Base-by-base conservation (phyloP, 768 basidiomycete species). In the Cystofilobasidium macerans region DNA sequence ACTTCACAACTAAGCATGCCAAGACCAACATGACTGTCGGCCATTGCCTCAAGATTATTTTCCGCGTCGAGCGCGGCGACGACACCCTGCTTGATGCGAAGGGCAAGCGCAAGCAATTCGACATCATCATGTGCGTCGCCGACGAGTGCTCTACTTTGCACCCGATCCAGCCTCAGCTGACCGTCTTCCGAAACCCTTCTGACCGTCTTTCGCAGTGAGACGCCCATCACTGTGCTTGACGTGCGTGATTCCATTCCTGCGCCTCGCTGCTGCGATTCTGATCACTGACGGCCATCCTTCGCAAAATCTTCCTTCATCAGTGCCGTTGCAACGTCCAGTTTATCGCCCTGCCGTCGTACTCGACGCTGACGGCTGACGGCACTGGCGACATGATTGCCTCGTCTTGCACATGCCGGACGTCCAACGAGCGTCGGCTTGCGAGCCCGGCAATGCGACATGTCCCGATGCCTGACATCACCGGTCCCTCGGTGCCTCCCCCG, bases 161-260 rank as follows among this genome's bases (percentile, higher is more conserved):
- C 30, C 20, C 43, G 22, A 3, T 42, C 45, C 5, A 28, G 3
- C 24, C 28, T 62, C 11, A 45, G 30, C 26, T 26, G 58, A 22
- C 28, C 18, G 16, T 6, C n/a, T 30, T 60, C 16, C 20, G 43
- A 5, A 20, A 11, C 14, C 36, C 24, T 8, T 9, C 33, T 26
- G 14, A n/a, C 13, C 45, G 3, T 5, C 22, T 1, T 18, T 13
- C 26, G 38, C 24, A 60, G 58, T 68, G 78, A 90, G 73, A 85
- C 84, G 0, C 90, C 91, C 0, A 81, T 95, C 42, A 85, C 88
- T 63, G 84, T 97, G 57, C 82, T 95, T 61, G 92, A 92, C 22
- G 88, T 89, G 69, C 78, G 86, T 53, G 9, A 20, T 36, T 43
- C 8, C 42, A 38, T 33, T 56, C 58, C 42, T 26, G 5, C 38